Evolutionary conservation across 768 basidiomycete genomes (phyloP).

Genomic region (Boletus rubroflammeus): DNA sequence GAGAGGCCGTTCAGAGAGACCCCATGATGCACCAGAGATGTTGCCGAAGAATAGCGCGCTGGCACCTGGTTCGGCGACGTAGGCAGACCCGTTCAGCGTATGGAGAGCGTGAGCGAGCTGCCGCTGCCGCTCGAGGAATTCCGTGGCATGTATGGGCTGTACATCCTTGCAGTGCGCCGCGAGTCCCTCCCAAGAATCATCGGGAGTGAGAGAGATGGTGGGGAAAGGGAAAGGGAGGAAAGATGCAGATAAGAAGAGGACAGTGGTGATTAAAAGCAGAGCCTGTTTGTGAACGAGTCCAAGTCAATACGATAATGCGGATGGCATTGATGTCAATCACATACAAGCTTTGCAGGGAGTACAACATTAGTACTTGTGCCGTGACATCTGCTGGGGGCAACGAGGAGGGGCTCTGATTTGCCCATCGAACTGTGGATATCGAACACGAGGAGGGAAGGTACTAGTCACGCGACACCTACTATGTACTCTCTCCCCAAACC

Average conservation of each 20-base stretch:
- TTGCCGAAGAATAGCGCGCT: constrained; percentile 72
- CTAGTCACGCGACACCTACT: too few species aligned
- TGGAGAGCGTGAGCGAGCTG: constrained; percentile 48
- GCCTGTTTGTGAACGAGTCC: constrained; percentile 7
- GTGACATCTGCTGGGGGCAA: background rate
- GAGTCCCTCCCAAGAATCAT: constrained; percentile 24
- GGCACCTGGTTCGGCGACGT: constrained; percentile 77
- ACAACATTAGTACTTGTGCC: background rate
- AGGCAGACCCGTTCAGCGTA: constrained; percentile 56
- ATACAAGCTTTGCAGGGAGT: constrained; percentile 12
- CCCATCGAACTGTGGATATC: constrained; percentile 5
- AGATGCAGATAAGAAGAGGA: constrained; percentile 2
- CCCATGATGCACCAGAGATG: constrained; percentile 60
- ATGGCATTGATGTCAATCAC: background rate
- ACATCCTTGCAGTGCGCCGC: constrained; percentile 45
- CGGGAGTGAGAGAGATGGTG: background rate
- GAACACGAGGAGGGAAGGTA: background rate
- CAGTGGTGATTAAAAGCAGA: constrained; percentile 6
- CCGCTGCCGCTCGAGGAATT: constrained; percentile 53
- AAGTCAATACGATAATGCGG: background rate
- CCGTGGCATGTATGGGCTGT: constrained; percentile 43
- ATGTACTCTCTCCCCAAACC: too few species aligned
- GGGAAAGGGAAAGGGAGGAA: background rate
- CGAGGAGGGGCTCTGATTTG: background rate
- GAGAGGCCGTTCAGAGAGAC: constrained; percentile 74